Percentiles rank a stretch among this genome's conserved stretches.
phyloP scores from a whole-genome alignment of 176 grass and related monocot species.

The Rhynchospora tenuis region DNA sequence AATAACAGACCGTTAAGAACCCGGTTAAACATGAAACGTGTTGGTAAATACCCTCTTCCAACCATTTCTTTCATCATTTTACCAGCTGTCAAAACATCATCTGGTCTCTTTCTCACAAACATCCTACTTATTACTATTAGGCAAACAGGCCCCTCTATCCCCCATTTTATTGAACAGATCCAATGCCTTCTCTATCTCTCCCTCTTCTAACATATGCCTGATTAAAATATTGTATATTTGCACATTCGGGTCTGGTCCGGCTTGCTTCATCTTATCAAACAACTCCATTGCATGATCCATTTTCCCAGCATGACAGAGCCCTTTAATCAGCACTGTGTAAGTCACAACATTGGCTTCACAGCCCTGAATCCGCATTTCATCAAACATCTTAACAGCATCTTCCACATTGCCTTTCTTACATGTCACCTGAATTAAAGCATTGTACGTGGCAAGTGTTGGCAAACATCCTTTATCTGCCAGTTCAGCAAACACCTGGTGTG shows the following conservation, averaged over 20 bases:
- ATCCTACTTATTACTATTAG: conserved; percentile 84
- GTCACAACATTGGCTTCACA: conserved; percentile 54
- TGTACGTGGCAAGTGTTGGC: conserved; percentile 65
- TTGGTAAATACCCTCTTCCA: conserved; percentile 79
- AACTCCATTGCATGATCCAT: conserved; percentile 59
- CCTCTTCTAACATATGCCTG: conserved; percentile 70
- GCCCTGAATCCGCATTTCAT: conserved; percentile 46
- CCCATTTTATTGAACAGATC: conserved; percentile 71
- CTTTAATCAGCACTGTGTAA: conserved; percentile 73
- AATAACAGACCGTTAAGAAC: conserved; percentile 75
- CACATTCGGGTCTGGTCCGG: conserved; percentile 51
- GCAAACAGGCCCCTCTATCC: conserved; percentile 48
- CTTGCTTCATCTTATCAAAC: conserved; percentile 56
- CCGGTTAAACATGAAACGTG: conserved; percentile 85
- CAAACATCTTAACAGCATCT: conserved; percentile 57
- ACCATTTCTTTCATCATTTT: conserved; percentile 90
- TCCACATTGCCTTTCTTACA: conserved; percentile 74
- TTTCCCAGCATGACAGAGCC: conserved; percentile 64
- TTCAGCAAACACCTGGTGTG: conserved; percentile 67
- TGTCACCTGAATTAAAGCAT: conserved; percentile 76
- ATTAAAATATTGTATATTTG: conserved; percentile 80
- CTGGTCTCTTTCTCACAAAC: conserved; percentile 72
- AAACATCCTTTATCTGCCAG: conserved; percentile 54
- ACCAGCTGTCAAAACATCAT: conserved; percentile 65
- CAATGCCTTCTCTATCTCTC: conserved; percentile 63